Conservation (phyloP, 2,329 filamentous ascomycete genomes). For the Venturia oleaginea region DNA sequence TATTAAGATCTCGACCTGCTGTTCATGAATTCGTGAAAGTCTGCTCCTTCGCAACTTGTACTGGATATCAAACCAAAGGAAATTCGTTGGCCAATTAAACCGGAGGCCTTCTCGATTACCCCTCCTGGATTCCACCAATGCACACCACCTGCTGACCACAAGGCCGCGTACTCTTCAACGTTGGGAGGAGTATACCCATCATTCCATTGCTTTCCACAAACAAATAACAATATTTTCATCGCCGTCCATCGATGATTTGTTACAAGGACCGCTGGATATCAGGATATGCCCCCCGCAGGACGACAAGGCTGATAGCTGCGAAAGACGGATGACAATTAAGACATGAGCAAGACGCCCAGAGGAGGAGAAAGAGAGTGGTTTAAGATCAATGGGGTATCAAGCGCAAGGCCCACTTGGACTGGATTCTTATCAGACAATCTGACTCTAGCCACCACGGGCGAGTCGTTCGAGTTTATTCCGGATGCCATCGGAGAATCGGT, state of each 20-base stretch:
- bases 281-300: not conserved
- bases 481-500: constrained; percentile 46
- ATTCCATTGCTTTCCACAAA: not conserved
- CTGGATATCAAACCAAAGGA: constrained; percentile 6
- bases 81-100: constrained; percentile 1
- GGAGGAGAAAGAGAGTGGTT: constrained; percentile 6
- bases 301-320: constrained; percentile 2
- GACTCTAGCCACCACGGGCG: constrained; percentile 21
- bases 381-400: not conserved
- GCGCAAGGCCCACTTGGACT: not conserved
- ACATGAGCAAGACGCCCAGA: not conserved
- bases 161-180: not conserved
- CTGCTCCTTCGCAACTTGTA: not conserved
- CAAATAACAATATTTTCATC: not conserved
- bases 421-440: not conserved
- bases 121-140: not conserved
- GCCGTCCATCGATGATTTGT: constrained; percentile 3
- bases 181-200: not conserved
- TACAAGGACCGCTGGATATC: not conserved
- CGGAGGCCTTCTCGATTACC: not conserved
- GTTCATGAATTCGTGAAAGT: not conserved
- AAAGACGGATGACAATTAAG: not conserved
- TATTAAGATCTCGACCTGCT: not conserved
- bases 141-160: not conserved
- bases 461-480: constrained; percentile 43